Evolutionary conservation across 2,329 filamentous ascomycete genomes (phyloP), one percentile per base, ranked within the genome.

Genomic region (Dactylellina sp.): DNA sequence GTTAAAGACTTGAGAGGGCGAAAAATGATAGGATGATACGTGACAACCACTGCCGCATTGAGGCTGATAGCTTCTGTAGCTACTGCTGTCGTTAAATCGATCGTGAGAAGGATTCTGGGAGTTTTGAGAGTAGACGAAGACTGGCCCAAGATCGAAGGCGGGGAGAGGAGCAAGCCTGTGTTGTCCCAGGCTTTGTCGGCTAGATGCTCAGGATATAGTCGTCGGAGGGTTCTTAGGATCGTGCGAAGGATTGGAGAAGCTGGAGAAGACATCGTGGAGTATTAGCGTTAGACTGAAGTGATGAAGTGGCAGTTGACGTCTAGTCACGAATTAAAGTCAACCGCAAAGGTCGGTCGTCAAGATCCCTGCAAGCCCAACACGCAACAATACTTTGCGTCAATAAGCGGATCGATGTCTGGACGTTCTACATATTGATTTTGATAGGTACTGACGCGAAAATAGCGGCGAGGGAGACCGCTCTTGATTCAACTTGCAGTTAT

Each of bases 11-110:
- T 99, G 77, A 99, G 85, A 60, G 91, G 91, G 53, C 91, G 89
- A 84, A 99, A 99, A 80, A 99, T 98, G 80, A 98, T 95, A 20
- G 95, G 95, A 96, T 92, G 95, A 81, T 99, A 99, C 79, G 92
- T 90, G 65, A 99, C 86, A 60, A 99, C 88, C 74, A 96, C 87
- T 6, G 90, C 92, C 75, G 88, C 91, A 40, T 88, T 87, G 71
- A 90, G 86, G 35, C 85, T 82, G 74, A 99, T 92, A 56, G 95
- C 95, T 82, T 99, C 95, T 75, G 96, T 89, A 20, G 91, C 93
- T 25, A 99, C 95, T 12, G 89, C 88, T 77, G 88, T 90, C 1
- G 94, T 98, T 75, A 99, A 86, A 81, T 99, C 95, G 78, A 97
- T 92, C 5, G 95, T 93, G 55, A 96, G 85, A 59, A 97, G 86